phyloP scores from a whole-genome alignment of 164 flowering plant genomes.

The Brasenia schreberi region DNA sequence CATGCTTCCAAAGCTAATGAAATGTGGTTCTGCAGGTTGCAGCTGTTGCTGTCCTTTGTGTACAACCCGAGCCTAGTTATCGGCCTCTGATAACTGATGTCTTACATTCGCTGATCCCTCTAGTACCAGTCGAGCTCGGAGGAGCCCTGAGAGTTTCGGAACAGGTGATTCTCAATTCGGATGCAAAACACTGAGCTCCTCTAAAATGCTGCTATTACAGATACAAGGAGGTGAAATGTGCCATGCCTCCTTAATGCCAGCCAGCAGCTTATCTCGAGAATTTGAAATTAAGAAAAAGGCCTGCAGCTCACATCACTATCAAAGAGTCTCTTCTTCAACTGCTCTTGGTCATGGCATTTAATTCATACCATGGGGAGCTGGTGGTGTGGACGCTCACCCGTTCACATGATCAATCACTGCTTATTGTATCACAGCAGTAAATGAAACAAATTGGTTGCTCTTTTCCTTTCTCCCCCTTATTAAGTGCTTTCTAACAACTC shows the following conservation, averaged over 20 bases:
- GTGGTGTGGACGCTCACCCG: background rate
- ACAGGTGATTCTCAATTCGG: slow-evolving; percentile 1
- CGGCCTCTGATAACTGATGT: slow-evolving; percentile 80
- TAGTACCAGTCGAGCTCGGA: slow-evolving; percentile 68
- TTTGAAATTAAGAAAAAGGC: background rate
- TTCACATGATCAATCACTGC: background rate
- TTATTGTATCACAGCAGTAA: background rate
- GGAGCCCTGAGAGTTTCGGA: slow-evolving; percentile 47
- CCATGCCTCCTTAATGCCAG: background rate
- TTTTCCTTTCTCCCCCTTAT: background rate
- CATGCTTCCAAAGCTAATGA: background rate
- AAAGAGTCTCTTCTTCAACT: background rate
- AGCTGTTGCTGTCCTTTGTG: slow-evolving; percentile 77
- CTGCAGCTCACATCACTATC: background rate
- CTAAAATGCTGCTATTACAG: background rate
- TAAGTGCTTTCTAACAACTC: background rate
- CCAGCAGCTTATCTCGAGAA: background rate
- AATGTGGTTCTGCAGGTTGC: slow-evolving; percentile 40
- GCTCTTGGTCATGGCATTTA: background rate
- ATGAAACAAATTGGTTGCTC: background rate
- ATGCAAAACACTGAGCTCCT: background rate
- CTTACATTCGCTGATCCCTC: slow-evolving; percentile 65
- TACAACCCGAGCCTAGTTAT: slow-evolving; percentile 80
- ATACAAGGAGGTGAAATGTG: background rate
- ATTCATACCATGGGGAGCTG: background rate